These are phyloP conservation scores for Eremochloa ophiuroides DNA, from an alignment of 176 grass and related monocot species.

Conservation along the genomic window DNA sequence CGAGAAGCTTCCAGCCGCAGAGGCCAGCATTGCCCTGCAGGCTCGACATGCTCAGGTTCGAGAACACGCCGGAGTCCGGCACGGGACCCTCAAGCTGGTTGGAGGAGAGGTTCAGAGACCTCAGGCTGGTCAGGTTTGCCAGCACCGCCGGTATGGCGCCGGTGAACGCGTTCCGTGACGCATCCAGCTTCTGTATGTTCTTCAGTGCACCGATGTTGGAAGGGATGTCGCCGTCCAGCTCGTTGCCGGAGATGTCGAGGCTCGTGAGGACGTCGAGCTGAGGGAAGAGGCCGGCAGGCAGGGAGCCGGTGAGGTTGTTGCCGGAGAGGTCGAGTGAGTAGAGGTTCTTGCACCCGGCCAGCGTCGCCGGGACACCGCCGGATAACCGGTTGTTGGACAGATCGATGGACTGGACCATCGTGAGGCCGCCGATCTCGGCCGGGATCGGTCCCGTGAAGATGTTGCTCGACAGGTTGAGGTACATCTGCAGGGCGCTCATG, in stretches of 20 bases:
- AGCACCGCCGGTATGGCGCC: slow-evolving; percentile 56
- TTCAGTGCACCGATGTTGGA: slow-evolving; percentile 35
- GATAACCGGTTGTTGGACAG: slow-evolving; percentile 69
- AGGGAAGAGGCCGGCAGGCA: slow-evolving; percentile 53
- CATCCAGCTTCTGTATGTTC: slow-evolving; percentile 51
- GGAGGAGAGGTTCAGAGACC: slow-evolving; percentile 63
- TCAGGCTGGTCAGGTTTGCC: slow-evolving; percentile 55
- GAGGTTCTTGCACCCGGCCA: slow-evolving; percentile 75
- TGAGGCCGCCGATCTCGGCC: slow-evolving; percentile 51
- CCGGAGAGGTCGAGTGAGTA: slow-evolving; percentile 59
- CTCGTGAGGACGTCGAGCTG: slow-evolving; percentile 65
- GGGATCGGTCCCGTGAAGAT: slow-evolving; percentile 48
- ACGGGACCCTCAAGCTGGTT: slow-evolving; percentile 55
- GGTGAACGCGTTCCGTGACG: slow-evolving; percentile 64
- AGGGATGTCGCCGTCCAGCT: slow-evolving; percentile 55
- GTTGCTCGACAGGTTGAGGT: slow-evolving; percentile 69
- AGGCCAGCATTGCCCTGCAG: slow-evolving; percentile 67
- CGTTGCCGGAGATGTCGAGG: slow-evolving; percentile 74
- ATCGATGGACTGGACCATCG: slow-evolving; percentile 75
- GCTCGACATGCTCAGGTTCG: slow-evolving; percentile 41
- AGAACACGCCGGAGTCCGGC: slow-evolving; percentile 64
- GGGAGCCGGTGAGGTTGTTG: slow-evolving; percentile 52
- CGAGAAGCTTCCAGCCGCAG: slow-evolving; percentile 60
- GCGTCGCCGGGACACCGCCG: slow-evolving; percentile 55
- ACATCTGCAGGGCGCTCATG: slow-evolving; percentile 55